phyloP scores from a whole-genome alignment of 164 flowering plant genomes.

The Liquidambar formosana region DNA sequence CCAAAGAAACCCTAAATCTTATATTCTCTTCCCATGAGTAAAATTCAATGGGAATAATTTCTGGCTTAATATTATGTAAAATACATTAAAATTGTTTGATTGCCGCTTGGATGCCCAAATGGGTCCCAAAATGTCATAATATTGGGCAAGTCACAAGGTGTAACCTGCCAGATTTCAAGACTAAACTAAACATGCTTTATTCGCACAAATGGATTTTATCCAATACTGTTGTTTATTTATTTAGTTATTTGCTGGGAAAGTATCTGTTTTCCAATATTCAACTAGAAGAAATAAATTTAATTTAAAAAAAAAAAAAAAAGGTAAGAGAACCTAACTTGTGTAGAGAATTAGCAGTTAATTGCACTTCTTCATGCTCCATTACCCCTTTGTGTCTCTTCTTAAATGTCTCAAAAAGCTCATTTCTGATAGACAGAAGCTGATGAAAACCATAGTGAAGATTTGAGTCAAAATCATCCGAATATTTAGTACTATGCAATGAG shows the following conservation, averaged over 20 bases:
- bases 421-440: conserved; percentile 87
- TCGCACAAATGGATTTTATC: not conserved
- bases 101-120: too few species aligned
- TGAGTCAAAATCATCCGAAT: not conserved
- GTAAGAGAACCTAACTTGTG: conserved; percentile 53
- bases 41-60: too few species aligned
- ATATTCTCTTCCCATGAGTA: too few species aligned
- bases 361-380: conserved; percentile 92
- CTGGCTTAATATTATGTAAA: too few species aligned
- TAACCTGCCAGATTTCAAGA: too few species aligned
- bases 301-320: too few species aligned
- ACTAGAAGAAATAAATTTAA: not conserved
- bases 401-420: conserved; percentile 96
- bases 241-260: not conserved
- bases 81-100: too few species aligned
- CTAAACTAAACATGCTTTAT: not conserved
- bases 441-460: conserved; percentile 11
- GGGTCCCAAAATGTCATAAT: too few species aligned
- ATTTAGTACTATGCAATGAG: not conserved
- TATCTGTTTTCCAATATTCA: not conserved
- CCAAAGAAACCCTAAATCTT: too few species aligned
- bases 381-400: conserved; percentile 86
- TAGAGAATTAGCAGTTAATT: conserved; percentile 80
- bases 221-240: not conserved
- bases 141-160: too few species aligned